These are phyloP conservation scores for Metschnikowia borealis DNA, from an alignment of 805 yeast genomes.

Conservation along the genomic window DNA sequence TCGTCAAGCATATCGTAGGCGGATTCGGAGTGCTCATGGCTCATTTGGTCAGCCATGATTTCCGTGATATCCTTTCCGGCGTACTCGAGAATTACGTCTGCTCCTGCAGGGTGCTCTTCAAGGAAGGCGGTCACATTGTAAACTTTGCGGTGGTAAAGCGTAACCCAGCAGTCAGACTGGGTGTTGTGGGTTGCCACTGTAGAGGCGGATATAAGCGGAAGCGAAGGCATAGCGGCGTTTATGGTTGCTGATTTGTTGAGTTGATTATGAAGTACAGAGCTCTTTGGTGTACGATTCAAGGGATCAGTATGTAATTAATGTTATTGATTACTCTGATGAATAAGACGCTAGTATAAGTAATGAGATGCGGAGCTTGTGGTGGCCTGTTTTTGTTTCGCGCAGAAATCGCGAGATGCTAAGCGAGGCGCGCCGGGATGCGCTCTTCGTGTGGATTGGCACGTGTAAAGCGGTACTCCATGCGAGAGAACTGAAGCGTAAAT, in stretches of 20 bases:
- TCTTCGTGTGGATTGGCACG: no score
- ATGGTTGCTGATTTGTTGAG: not conserved
- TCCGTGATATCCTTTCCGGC: slow-evolving; percentile 65
- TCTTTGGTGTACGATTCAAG: not conserved
- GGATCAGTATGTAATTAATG: not conserved
- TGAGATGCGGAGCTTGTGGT: slow-evolving; percentile 1
- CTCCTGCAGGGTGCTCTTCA: slow-evolving; percentile 72
- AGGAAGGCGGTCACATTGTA: slow-evolving; percentile 76
- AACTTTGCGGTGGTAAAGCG: slow-evolving; percentile 72
- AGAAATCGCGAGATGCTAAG: slow-evolving; percentile 3
- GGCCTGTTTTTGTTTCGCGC: slow-evolving; percentile 6
- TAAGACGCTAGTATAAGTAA: not conserved
- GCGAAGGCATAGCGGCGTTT: slow-evolving; percentile 7
- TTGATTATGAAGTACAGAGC: not conserved
- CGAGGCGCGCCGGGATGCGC: not conserved
- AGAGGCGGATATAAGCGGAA: slow-evolving; percentile 58
- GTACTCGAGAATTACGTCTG: slow-evolving; percentile 51
- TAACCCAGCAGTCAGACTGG: slow-evolving; percentile 69
- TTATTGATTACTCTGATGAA: not conserved
- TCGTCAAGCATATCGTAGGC: slow-evolving; percentile 87
- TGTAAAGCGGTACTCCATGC: no score
- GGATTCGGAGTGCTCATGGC: slow-evolving; percentile 78
- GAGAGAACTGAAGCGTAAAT: no score
- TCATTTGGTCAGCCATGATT: slow-evolving; percentile 65
- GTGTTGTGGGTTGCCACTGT: slow-evolving; percentile 53